Evolutionary conservation across 495 filamentous ascomycete genomes (phyloP).

Genomic region (Viridothelium virens): DNA sequence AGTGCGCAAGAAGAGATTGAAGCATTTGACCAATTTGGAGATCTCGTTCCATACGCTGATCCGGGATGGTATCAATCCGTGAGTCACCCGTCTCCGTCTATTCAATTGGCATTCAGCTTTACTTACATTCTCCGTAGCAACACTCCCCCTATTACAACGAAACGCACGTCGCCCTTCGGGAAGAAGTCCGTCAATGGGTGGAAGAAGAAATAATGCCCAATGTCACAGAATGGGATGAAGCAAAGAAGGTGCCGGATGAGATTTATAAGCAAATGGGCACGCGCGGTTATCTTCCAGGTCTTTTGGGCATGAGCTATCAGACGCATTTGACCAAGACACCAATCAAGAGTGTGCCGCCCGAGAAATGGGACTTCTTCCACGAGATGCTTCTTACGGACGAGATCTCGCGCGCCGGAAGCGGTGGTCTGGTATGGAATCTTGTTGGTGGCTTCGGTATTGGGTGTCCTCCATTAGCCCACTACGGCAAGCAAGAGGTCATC

Average conservation of each 20-base stretch:
- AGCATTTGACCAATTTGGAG: constrained; percentile 74
- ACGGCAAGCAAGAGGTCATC: constrained; percentile 83
- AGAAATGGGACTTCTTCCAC: constrained; percentile 98
- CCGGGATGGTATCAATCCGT: constrained; percentile 95
- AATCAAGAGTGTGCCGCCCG: constrained; percentile 67
- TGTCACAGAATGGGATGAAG: constrained; percentile 95
- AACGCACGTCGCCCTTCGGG: constrained; percentile 79
- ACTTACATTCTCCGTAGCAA: constrained; percentile 48
- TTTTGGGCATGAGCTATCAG: constrained; percentile 76
- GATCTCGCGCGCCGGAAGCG: constrained; percentile 76
- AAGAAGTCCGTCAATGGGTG: constrained; percentile 86
- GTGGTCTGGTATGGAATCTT: constrained; percentile 97
- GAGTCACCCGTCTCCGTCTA: constrained; percentile 37
- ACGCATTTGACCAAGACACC: constrained; percentile 59
- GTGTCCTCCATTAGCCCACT: constrained; percentile 82
- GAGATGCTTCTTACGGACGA: constrained; percentile 93
- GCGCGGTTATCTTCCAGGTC: constrained; percentile 81
- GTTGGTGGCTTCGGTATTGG: constrained; percentile 94
- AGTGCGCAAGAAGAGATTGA: constrained; percentile 47
- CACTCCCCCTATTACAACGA: constrained; percentile 95
- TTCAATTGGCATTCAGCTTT: constrained; percentile 16
- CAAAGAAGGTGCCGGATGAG: constrained; percentile 70
- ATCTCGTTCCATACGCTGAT: constrained; percentile 83
- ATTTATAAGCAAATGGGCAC: constrained; percentile 96
- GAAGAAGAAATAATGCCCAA: constrained; percentile 83